A percentile compares a stretch with the other conserved stretches of the same genome.
Conservation (phyloP, 139 green algal species). For the Closterium sp. region DNA sequence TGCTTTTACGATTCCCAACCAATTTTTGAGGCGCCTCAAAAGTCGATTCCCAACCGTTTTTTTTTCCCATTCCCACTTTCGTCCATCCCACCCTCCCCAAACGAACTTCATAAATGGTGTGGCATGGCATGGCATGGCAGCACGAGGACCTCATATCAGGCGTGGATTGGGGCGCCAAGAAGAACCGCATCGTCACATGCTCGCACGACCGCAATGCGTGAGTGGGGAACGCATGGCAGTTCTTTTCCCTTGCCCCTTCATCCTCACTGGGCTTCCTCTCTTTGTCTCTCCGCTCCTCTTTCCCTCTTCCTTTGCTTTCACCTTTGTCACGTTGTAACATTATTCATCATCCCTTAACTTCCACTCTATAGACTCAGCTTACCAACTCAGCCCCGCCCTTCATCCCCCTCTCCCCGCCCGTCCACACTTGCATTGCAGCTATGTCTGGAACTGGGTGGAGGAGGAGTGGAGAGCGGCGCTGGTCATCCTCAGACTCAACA, state of each 20-base stretch:
- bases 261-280: neutral
- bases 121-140: neutral
- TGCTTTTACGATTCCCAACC: too few species aligned
- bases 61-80: too few species aligned
- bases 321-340: too few species aligned
- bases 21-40: too few species aligned
- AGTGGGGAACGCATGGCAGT: neutral
- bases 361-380: too few species aligned
- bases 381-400: neutral
- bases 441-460: slow-evolving; percentile 48
- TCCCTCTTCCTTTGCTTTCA: neutral
- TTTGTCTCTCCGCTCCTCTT: neutral
- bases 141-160: slow-evolving; percentile 54
- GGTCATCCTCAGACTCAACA: slow-evolving; percentile 53
- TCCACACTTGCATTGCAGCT: slow-evolving; percentile 15
- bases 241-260: neutral
- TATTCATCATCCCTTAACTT: neutral
- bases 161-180: slow-evolving; percentile 51
- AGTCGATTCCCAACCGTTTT: too few species aligned
- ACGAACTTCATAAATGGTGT: too few species aligned
- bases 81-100: too few species aligned
- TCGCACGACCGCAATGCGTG: slow-evolving; percentile 58
- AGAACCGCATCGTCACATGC: slow-evolving; percentile 53
- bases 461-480: slow-evolving; percentile 38
- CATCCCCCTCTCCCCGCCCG: neutral